Base-by-base conservation (phyloP, 306 rosid species). In the Pyrus betulifolia region DNA sequence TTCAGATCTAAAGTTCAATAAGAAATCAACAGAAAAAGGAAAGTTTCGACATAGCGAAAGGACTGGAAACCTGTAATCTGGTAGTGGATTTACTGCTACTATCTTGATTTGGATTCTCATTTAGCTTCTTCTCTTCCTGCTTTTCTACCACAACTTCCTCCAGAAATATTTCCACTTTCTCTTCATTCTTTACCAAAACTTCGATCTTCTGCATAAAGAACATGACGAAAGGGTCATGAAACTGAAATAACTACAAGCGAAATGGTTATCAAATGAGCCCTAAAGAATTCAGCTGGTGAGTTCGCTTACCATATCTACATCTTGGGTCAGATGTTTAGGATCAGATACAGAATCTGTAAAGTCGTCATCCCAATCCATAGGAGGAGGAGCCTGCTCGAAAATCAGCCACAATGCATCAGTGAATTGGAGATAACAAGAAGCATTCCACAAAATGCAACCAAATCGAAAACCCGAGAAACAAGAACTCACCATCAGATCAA, bases 401-500 rank as follows among this genome's bases (percentile, higher is more conserved):
- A 67, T 58, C 65, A 64, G 38, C 17, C 52, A 75, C 54, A 35
- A 25, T 27, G 45, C 63, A 69, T 84, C 71, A 89, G 81, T 57
- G 60, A 82, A 65, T 23, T 58, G 73, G 76, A 75, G 76, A 78
- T 70, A 19, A 74, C 67, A 80, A 15, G 62, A 28, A 70, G 51
- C 23, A 76, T 72, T 3, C 28, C 57, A 6, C 61, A 76, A 66
- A 86, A 70, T 65, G 55, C 18, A 86, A 79, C 49, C 3, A 15
- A 28, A 84, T 17, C 55, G 21, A 49, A 83, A 45, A 38, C 4
- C 17, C 59, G 63, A 68, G 1, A 31, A 61, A 68, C 69, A 70
- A 69, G 61, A 66, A 76, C 89, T 88, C 84, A 92, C 97, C 97
- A 86, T 89, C 83, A 88, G 83, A 83, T 89, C 97, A 70, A 92